Evolutionary conservation across 2,329 filamentous ascomycete species (phyloP), one percentile per base, ranked within the genome.

Genomic region (Aspergillus hortae): DNA sequence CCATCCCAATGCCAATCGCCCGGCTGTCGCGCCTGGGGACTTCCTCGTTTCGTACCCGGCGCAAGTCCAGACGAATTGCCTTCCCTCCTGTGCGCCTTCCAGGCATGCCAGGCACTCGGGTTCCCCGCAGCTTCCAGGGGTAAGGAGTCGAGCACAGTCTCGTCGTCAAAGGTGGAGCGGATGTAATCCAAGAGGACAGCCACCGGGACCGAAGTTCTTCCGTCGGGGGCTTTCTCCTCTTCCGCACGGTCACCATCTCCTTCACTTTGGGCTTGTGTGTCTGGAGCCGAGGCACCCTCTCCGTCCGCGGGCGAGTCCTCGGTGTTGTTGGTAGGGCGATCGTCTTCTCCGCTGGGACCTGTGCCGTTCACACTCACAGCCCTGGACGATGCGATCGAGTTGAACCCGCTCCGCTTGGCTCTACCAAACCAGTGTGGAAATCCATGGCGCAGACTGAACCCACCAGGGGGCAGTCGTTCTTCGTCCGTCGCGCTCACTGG

Each of bases 1-100:
- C 92, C 92, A 64, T 96, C 90, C 92, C 92, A 97, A 66, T 95
- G 95, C 92, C 92, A 97, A 62, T 95, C 88, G 6, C 88, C 89
- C 0, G 90, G 90, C 46, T 81, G 78, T 54, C 85, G 74, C 33
- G 71, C 64, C 57, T 67, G 68, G 47, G 64, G 75, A 54, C 73
- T 82, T 67, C 66, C 74, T 74, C 54, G 72, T 62, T 71, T 80
- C 61, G 61, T 69, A 14, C 51, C 53, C 19, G 50, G 56, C 30
- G 52, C 43, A 12, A 44, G 44, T 10, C 51, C 52, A 14, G 57
- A 38, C 7, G 53, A 10, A 25, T 56, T 52, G 19, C 52, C 53
- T 2, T 73, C 74, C 45, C 75, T 74, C 50, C 86, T 83, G 67
- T 92, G 82, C 6, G 88, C 83, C 61, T 85, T 82, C 92, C 92